Percentiles rank a stretch among this genome's conserved stretches.
Conservation (phyloP, 2,329 filamentous ascomycete species). For the Venturia carpophila region DNA sequence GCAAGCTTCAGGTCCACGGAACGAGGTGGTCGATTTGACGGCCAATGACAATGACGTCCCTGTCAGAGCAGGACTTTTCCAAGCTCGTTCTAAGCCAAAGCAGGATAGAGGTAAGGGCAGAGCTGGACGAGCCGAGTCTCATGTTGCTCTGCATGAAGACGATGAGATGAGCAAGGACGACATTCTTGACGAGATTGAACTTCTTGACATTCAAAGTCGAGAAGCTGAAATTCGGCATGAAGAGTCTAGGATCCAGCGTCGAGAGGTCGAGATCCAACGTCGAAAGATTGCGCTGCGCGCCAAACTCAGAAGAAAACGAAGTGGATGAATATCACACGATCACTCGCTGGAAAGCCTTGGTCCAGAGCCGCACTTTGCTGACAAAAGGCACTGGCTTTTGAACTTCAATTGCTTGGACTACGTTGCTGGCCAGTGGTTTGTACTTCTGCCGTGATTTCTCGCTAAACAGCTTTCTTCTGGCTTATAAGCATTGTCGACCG, state of each 20-base stretch:
- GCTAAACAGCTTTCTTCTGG: too few species aligned
- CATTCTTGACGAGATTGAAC: background rate
- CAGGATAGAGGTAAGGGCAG: background rate
- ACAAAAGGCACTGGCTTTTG: too few species aligned
- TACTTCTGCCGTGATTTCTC: too few species aligned
- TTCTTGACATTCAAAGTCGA: too few species aligned
- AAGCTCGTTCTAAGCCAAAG: background rate
- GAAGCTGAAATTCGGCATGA: too few species aligned
- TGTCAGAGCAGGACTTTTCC: background rate
- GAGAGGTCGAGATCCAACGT: too few species aligned
- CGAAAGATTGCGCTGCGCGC: background rate
- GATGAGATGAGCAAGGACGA: background rate
- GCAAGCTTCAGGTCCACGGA: background rate
- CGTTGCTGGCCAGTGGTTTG: too few species aligned
- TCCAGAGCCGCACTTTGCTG: background rate
- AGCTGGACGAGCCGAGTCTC: background rate
- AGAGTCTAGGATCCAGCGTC: too few species aligned
- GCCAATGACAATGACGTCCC: background rate
- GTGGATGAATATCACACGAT: background rate
- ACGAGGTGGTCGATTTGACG: background rate
- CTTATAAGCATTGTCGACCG: too few species aligned
- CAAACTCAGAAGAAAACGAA: background rate
- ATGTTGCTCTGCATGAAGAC: background rate
- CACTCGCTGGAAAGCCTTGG: background rate
- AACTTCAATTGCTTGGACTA: too few species aligned